These are phyloP conservation scores for Tulasnella calospora DNA, from an alignment of 768 basidiomycete genomes.

Conservation along the genomic window DNA sequence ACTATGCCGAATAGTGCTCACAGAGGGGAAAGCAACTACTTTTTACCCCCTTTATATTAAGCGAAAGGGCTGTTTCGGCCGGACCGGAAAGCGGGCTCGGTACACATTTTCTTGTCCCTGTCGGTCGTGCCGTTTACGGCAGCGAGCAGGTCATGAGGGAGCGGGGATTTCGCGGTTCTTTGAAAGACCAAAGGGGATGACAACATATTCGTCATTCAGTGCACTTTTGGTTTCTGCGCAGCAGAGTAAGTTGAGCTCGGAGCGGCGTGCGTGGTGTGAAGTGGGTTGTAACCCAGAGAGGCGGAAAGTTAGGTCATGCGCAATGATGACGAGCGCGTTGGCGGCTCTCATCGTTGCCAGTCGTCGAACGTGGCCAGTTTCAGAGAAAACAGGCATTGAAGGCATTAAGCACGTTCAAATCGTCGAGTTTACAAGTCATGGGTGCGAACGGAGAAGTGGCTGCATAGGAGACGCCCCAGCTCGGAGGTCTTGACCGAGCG, in stretches of 20 bases:
- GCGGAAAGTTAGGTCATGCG: conserved; percentile 2
- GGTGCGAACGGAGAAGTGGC: background rate
- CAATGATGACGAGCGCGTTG: background rate
- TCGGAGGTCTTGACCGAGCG: background rate
- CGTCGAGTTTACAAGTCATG: background rate
- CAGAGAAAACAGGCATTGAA: background rate
- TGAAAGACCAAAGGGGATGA: background rate
- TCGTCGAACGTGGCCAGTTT: background rate
- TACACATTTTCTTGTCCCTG: background rate
- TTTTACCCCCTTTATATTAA: background rate
- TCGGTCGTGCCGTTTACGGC: background rate
- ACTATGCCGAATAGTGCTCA: background rate
- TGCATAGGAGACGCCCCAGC: background rate
- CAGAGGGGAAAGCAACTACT: background rate
- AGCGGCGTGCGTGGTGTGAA: background rate
- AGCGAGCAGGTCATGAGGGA: background rate
- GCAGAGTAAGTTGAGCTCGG: background rate
- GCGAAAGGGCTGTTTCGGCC: background rate
- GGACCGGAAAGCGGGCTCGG: background rate
- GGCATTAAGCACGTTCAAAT: background rate
- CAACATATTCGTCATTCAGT: background rate
- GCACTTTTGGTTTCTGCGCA: background rate
- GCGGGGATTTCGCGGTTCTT: background rate
- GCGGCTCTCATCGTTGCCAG: background rate
- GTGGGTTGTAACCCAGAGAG: background rate